These are phyloP conservation scores for Aspergillus brunneoviolaceus DNA, from an alignment of 2,329 filamentous ascomycete species.

Conservation along the genomic window DNA sequence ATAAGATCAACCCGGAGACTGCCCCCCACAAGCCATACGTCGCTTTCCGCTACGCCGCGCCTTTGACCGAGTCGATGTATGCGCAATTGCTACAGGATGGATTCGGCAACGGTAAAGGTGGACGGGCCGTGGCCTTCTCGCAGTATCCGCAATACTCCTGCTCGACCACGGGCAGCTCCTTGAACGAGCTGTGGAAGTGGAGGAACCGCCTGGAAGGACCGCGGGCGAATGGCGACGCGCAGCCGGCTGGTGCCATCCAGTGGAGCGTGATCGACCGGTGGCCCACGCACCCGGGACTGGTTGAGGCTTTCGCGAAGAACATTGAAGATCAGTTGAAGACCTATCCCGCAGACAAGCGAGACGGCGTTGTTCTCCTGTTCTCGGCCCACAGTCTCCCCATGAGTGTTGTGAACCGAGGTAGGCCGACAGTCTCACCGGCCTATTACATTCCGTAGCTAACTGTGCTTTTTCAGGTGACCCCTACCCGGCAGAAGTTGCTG, in stretches of 20 bases:
- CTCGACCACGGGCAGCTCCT: slow-evolving; percentile 90
- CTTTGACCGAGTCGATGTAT: slow-evolving; percentile 94
- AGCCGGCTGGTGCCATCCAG: slow-evolving; percentile 69
- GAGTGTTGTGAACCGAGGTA: slow-evolving; percentile 91
- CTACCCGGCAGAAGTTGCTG: slow-evolving; percentile 92
- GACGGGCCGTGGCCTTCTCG: slow-evolving; percentile 91
- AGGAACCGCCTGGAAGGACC: slow-evolving; percentile 80
- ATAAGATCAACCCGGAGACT: slow-evolving; percentile 85
- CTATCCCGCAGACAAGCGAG: slow-evolving; percentile 78
- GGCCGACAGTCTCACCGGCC: slow-evolving; percentile 15
- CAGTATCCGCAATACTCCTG: slow-evolving; percentile 99
- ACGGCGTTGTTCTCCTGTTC: slow-evolving; percentile 83
- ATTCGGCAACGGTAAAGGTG: slow-evolving; percentile 85
- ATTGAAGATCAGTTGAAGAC: slow-evolving; percentile 81
- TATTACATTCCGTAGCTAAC: background rate
- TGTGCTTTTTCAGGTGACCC: slow-evolving; percentile 66
- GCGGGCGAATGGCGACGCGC: slow-evolving; percentile 51
- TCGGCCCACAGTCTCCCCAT: slow-evolving; percentile 96
- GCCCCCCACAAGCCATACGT: slow-evolving; percentile 97
- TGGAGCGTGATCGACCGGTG: slow-evolving; percentile 99
- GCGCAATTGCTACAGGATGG: slow-evolving; percentile 78
- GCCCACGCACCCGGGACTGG: slow-evolving; percentile 85
- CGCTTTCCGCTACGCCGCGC: slow-evolving; percentile 91
- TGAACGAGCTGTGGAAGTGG: slow-evolving; percentile 99
- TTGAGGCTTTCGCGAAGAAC: slow-evolving; percentile 89